Conservation (phyloP, 2,329 filamentous ascomycete genomes). For the Helicocarpus griseus region DNA sequence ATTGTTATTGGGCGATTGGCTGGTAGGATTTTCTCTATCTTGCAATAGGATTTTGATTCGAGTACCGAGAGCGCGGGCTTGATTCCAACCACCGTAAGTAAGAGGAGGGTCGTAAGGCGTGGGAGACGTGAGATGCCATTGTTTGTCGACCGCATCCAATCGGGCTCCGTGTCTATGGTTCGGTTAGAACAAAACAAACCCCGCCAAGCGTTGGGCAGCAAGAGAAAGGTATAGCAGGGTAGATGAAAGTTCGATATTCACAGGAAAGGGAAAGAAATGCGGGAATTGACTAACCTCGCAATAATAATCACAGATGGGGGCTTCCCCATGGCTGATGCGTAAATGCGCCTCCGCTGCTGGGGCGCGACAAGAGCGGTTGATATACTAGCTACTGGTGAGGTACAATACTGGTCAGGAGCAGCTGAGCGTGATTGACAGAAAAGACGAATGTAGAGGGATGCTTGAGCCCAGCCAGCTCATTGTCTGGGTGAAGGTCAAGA, state of each 20-base stretch:
- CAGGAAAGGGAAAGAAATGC: background rate
- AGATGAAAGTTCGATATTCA: background rate
- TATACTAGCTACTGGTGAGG: background rate
- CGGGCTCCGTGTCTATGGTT: conserved; percentile 72
- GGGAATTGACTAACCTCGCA: conserved; percentile 27
- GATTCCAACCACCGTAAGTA: conserved; percentile 88
- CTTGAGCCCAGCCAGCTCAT: conserved; percentile 4
- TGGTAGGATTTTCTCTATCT: conserved; percentile 29
- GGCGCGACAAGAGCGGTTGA: no score
- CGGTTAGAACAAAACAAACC: background rate
- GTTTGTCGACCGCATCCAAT: conserved; percentile 86
- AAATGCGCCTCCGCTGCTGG: no score
- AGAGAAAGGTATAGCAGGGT: background rate
- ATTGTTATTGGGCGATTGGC: background rate
- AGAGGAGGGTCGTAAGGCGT: conserved; percentile 93
- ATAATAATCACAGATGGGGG: conserved; percentile 34
- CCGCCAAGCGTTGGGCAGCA: background rate
- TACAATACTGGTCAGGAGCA: background rate
- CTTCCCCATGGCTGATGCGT: conserved; percentile 23
- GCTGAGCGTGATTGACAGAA: no score
- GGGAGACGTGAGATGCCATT: conserved; percentile 87
- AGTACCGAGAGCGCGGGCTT: conserved; percentile 69
- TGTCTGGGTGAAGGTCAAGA: background rate
- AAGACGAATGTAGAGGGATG: background rate
- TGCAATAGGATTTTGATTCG: conserved; percentile 68